Conservation (phyloP, 257 asterid species). For the Fraxinus excelsior region DNA sequence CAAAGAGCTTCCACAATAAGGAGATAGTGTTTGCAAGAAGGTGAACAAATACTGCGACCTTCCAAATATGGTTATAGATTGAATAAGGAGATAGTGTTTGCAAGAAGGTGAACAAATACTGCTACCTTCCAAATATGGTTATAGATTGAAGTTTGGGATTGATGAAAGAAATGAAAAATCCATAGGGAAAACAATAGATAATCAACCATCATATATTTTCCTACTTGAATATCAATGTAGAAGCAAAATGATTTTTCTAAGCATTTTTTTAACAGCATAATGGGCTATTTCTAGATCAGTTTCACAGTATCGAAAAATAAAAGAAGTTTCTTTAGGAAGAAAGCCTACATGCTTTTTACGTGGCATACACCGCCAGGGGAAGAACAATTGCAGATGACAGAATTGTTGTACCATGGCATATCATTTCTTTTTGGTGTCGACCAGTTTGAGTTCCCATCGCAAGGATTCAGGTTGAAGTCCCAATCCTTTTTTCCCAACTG, state of each 20-base stretch:
- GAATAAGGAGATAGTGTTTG: not conserved
- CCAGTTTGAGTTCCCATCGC: conserved; percentile 55
- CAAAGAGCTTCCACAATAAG: not conserved
- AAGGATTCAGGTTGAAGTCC: conserved; percentile 61
- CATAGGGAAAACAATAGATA: not conserved
- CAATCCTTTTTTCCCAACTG: conserved; percentile 60
- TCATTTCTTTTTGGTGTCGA: conserved; percentile 22
- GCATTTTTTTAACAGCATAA: too few species aligned
- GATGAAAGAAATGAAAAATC: not conserved
- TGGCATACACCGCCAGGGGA: conserved; percentile 50
- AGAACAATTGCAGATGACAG: conserved; percentile 50
- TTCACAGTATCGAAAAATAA: not conserved
- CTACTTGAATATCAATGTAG: not conserved
- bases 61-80: too few species aligned
- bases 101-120: not conserved
- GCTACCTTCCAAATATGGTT: not conserved
- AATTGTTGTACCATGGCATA: conserved; percentile 35
- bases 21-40: too few species aligned
- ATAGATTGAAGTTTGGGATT: not conserved
- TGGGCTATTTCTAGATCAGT: not conserved
- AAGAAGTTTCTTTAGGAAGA: not conserved
- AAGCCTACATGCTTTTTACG: conserved; percentile 48
- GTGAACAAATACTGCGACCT: too few species aligned
- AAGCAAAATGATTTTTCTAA: too few species aligned
- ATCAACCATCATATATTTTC: not conserved